Percentiles rank a stretch among this genome's conserved stretches.
These are phyloP conservation scores for Boechera stricta DNA, from an alignment of 345 rosid species.

Conservation along the genomic window DNA sequence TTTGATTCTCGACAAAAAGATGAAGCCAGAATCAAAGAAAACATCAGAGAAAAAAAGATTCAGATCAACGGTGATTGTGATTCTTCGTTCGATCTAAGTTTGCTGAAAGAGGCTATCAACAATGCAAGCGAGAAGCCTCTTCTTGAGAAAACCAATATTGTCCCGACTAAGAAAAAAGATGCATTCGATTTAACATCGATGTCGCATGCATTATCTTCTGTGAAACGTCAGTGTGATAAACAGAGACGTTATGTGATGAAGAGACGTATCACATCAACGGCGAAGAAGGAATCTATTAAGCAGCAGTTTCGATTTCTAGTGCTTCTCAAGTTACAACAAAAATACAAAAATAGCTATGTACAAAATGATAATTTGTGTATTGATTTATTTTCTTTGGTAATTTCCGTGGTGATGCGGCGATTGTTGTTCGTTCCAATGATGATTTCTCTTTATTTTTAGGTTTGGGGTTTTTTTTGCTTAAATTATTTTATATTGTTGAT, in stretches of 20 bases:
- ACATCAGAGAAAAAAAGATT: background rate
- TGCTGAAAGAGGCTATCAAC: slow-evolving; percentile 22
- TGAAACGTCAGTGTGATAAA: background rate
- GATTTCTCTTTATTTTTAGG: background rate
- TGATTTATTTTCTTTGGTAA: too few relatives aligned
- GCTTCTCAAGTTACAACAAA: too few relatives aligned
- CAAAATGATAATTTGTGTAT: background rate
- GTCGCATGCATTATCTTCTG: background rate
- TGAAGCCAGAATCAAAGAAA: slow-evolving; percentile 37
- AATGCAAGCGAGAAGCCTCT: background rate
- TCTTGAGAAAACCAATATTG: background rate
- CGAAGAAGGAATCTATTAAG: background rate
- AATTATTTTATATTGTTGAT: too few relatives aligned
- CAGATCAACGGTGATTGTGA: background rate
- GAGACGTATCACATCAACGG: background rate
- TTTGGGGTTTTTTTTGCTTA: background rate
- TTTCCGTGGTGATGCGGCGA: too few relatives aligned
- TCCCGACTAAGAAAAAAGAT: background rate
- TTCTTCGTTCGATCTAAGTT: slow-evolving; percentile 30
- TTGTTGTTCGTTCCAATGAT: too few relatives aligned
- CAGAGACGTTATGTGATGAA: background rate
- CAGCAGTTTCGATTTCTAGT: too few relatives aligned
- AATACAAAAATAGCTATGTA: too few relatives aligned
- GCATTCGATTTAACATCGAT: slow-evolving; percentile 23
- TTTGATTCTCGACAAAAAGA: background rate